A percentile compares a stretch with the other conserved stretches of the same genome.
These are phyloP conservation scores for Acanthamoeba royreba DNA, from an alignment of 208 protist species.

Conservation along the genomic window DNA sequence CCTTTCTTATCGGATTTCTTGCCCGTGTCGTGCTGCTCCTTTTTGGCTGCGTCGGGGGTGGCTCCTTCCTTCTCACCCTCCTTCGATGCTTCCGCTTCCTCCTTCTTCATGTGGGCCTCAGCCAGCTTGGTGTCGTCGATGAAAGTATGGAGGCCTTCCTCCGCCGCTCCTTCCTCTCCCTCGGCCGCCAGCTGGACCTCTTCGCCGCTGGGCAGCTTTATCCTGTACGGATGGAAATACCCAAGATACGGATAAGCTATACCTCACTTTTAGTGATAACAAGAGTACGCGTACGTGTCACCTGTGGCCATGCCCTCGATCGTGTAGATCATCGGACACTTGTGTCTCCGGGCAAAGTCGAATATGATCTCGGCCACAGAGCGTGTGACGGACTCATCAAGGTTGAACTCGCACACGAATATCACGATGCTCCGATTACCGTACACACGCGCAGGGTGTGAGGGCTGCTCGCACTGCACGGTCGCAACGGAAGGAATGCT, in stretches of 20 bases:
- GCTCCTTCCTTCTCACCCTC: too few species aligned
- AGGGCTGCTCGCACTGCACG: not conserved
- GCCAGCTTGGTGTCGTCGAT: not conserved
- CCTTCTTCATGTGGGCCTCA: not conserved
- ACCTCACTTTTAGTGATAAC: too few species aligned
- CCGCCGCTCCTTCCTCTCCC: not conserved
- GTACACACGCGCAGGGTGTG: not conserved
- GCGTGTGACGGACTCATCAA: not conserved
- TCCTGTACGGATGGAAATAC: not conserved
- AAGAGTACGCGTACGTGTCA: not conserved
- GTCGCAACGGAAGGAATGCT: not conserved
- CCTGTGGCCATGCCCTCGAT: not conserved
- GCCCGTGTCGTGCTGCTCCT: not conserved
- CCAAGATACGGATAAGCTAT: too few species aligned
- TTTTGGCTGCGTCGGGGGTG: too few species aligned
- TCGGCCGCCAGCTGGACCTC: not conserved
- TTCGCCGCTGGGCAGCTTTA: not conserved
- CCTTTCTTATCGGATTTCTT: not conserved
- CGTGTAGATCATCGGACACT: not conserved
- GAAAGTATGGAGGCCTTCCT: not conserved
- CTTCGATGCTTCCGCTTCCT: not conserved
- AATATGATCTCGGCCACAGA: not conserved
- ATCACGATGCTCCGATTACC: not conserved
- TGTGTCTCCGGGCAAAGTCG: not conserved
- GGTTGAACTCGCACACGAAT: not conserved